A percentile compares a stretch with the other conserved stretches of the same genome.
These are phyloP conservation scores for Dictyostelium brefeldianum DNA, from an alignment of 78 protist species.

Conservation along the genomic window DNA sequence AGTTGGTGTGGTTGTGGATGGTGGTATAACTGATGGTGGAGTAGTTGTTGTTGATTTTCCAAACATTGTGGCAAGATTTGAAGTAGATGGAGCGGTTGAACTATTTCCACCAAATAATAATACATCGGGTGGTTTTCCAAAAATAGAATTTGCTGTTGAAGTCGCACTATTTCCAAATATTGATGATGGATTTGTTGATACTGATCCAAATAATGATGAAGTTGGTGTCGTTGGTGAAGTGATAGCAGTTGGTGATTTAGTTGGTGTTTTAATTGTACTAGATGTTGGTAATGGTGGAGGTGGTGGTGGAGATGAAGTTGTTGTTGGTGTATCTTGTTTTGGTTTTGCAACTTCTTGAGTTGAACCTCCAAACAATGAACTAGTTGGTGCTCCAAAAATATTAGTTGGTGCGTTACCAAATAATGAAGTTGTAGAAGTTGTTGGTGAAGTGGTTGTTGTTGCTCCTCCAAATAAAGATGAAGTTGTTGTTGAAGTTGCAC, in stretches of 20 bases:
- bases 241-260: not conserved
- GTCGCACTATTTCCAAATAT: slow-evolving; percentile 9
- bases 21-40: not conserved
- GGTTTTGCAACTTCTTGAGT: not conserved
- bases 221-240: not conserved
- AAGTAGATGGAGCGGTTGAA: not conserved
- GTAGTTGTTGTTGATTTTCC: not conserved
- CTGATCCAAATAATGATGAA: not conserved
- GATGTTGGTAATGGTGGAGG: not conserved
- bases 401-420: not conserved
- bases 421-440: not conserved
- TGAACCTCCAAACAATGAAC: not conserved
- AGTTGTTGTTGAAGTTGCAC: not conserved
- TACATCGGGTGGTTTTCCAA: not conserved
- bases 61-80: not conserved
- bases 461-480: not conserved
- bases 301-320: not conserved
- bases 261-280: not conserved
- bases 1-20: not conserved
- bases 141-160: not conserved
- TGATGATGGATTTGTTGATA: not conserved
- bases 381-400: not conserved
- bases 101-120: not conserved
- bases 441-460: not conserved
- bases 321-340: not conserved